Evolutionary conservation across 2,329 filamentous ascomycete species (phyloP).

Genomic region (Emmonsia crescens): DNA sequence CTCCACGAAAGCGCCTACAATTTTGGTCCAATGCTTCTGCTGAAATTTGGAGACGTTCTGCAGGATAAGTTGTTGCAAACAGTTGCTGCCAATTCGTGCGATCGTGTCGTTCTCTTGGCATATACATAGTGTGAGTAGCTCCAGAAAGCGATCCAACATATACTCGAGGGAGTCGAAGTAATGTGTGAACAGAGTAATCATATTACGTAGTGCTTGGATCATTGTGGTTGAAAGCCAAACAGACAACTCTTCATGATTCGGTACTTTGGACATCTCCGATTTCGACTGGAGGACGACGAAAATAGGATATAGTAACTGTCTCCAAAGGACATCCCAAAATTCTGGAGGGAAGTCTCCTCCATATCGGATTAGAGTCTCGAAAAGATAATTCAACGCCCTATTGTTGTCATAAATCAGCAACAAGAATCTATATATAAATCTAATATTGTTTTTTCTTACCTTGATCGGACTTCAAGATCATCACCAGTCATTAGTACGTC

Average conservation of each 20-base stretch:
- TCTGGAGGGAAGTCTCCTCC: constrained; percentile 84
- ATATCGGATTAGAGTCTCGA: constrained; percentile 82
- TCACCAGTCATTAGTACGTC: constrained; percentile 99
- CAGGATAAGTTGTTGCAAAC: constrained; percentile 87
- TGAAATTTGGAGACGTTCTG: constrained; percentile 93
- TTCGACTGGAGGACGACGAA: constrained; percentile 96
- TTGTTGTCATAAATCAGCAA: constrained; percentile 5
- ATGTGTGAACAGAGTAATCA: constrained; percentile 97
- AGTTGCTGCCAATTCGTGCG: constrained; percentile 95
- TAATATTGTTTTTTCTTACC: constrained; percentile 23
- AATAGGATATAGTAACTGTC: constrained; percentile 92
- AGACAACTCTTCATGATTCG: constrained; percentile 92
- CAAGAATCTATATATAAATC: neutral
- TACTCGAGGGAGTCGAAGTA: constrained; percentile 95
- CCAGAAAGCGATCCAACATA: constrained; percentile 95
- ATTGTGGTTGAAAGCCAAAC: constrained; percentile 99
- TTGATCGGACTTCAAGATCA: constrained; percentile 84
- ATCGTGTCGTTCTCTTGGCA: constrained; percentile 99
- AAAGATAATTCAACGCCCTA: constrained; percentile 84
- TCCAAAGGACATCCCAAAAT: constrained; percentile 98
- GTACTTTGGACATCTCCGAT: constrained; percentile 88
- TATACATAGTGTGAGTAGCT: constrained; percentile 88
- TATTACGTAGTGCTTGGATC: constrained; percentile 95
- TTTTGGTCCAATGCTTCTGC: constrained; percentile 79
- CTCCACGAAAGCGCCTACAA: constrained; percentile 91